Base-by-base conservation (phyloP, 2,329 filamentous ascomycete species). In the Colletotrichum sp. region DNA sequence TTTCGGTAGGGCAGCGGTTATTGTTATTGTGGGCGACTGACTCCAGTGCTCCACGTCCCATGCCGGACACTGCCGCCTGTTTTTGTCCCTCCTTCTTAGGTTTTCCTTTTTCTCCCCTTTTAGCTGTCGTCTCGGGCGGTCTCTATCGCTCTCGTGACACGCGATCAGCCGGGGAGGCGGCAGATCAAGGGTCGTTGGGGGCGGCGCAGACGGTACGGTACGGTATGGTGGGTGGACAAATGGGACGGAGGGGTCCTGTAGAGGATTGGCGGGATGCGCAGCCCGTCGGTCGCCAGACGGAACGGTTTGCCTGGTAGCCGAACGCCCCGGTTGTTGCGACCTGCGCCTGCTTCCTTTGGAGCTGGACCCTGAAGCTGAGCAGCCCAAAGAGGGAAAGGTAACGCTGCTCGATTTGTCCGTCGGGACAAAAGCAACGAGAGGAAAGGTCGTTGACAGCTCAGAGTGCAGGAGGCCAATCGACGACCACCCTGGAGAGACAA, bases 291-390 rank as follows among this genome's bases (percentile, higher is more conserved):
- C 64, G 73, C 64, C 70, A 69, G 58, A 69, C 64, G 73, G 73
- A 75, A 75, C 32, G 32, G 58, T 64, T 73, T 75, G 73, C 73
- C 73, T 69, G 16, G 58, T 25, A 73, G 70, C 73, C 73, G 70
- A 69, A 73, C 36, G 58, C 58, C 73, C 70, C 73, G 69, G 70
- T 64, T 65, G 30, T 12, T 65, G 64, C 73, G 28, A 30, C 73
- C 70, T 65, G 70, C 48, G 70, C 43, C 56, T 75, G 65, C 32
- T 64, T 60, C 34, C 32, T 48, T 68, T 58, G 43, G 61, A 73
- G 73, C 58, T 65, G 73, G 73, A 75, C 70, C 73, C 73, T 75
- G 70, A 69, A 73, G 64, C 70, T 68, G 39, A 68, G 27, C 56
- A 64, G 32, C 69, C 70, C 43, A 61, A 75, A 62, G n/a, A 13